Evolutionary conservation across 495 filamentous ascomycete genomes (phyloP), one percentile per base, ranked within the genome.

Genomic region (Sordaria brevicollis): DNA sequence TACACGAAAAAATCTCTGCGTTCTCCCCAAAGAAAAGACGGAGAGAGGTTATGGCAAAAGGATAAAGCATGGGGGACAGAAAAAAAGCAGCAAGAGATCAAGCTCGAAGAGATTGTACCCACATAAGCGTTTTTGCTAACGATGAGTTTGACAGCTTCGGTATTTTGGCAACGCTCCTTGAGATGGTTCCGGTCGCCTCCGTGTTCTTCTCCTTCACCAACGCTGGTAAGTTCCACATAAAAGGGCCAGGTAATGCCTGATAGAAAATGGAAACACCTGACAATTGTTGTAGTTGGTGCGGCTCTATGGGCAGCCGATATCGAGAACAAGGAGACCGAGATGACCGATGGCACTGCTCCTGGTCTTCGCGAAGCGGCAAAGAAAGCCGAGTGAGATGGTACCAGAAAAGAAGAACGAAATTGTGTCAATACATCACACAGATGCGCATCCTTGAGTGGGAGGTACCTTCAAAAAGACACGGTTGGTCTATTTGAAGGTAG

Each of bases 261-360:
- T 54, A 5, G 7, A 57, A 35, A 15, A 25, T 38, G 34, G 69
- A 39, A 62, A 13, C 39, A 68, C 33, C 74, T 81, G 37, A 82
- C 74, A 67, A 37, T 29, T 66, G 19, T 17, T 35, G 68, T 35
- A 83, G 83, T 94, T 66, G 95, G 94, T 1, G 95, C 95, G 31
- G 95, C 93, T 21, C 82, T 99, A 34, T 99, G 93, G 93, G 94
- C 95, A 25, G 90, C 92, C 7, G 94, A 97, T 81, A 86, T 97
- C 68, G 95, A 98, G 80, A 84, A 86, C 70, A 85, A 82, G 71
- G 83, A 81, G 57, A 81, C 74, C 35, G 67, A 76, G 65, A 84
- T 84, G 83, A 76, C 78, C 35, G 72, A 79, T 67, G 82, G 80
- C 36, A 89, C 86, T 10, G 85, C 85, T 21, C 86, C 87, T 1